These are phyloP conservation scores for Epichloe baconii DNA, from an alignment of 2,329 filamentous ascomycete genomes.

Conservation along the genomic window DNA sequence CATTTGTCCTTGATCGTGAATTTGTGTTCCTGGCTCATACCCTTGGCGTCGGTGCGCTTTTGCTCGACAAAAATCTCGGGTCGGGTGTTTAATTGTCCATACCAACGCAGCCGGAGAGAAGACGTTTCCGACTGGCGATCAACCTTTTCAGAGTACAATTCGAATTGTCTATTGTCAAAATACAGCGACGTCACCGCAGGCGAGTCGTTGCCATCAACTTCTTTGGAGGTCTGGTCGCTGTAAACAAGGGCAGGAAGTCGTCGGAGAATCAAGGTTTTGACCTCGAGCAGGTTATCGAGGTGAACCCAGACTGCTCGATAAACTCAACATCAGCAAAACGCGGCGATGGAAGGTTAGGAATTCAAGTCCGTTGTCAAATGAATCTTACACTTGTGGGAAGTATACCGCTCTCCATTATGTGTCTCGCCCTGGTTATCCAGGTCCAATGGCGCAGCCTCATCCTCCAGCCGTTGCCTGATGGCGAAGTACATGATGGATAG, in stretches of 20 bases:
- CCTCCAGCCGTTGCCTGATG: conserved; percentile 70
- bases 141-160: conserved; percentile 77
- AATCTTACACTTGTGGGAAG: conserved; percentile 67
- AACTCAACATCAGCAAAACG: conserved; percentile 16
- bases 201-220: conserved; percentile 68
- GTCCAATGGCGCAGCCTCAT: conserved; percentile 28
- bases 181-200: conserved; percentile 92
- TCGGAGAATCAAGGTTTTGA: conserved; percentile 89
- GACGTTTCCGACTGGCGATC: conserved; percentile 61
- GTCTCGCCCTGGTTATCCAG: conserved; percentile 41
- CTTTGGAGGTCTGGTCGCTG: conserved; percentile 73
- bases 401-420: conserved; percentile 60
- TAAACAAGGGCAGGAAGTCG: conserved; percentile 86
- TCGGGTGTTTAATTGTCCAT: conserved; percentile 65
- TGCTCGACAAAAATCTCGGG: conserved; percentile 81
- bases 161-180: conserved; percentile 80
- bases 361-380: too few relatives aligned
- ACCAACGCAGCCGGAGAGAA: conserved; percentile 83
- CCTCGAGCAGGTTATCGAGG: conserved; percentile 85
- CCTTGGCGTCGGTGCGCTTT: conserved; percentile 68
- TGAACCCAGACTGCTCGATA: conserved; percentile 73
- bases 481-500: conserved; percentile 95
- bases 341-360: too few relatives aligned
- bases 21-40: conserved; percentile 64
- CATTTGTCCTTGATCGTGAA: conserved; percentile 92